Conservation (phyloP, 148 eudicot species). For the Camellia lanceoleosa region DNA sequence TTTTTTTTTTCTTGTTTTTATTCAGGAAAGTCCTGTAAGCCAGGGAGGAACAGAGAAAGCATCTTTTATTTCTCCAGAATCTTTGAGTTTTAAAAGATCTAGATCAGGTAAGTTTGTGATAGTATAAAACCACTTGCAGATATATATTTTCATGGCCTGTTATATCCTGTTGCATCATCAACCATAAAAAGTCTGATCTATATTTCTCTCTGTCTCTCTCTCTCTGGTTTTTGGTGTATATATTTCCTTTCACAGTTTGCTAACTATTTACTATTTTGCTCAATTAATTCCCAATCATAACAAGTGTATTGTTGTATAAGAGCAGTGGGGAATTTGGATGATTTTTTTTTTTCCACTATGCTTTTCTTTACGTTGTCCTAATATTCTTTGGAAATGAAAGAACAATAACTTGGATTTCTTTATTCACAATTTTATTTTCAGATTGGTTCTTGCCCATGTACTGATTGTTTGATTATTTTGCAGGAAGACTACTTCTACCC, state of each 20-base stretch:
- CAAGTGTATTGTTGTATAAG: neutral
- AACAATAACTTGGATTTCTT: neutral
- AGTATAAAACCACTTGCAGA: neutral
- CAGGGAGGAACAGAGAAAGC: conserved; percentile 14
- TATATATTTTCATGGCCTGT: neutral
- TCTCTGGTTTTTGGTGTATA: neutral
- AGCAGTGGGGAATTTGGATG: neutral
- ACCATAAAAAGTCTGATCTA: neutral
- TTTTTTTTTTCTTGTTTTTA: neutral
- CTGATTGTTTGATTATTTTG: conserved; percentile 13
- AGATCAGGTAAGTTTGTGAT: conserved; percentile 39
- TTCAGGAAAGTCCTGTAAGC: conserved; percentile 26
- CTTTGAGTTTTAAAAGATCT: conserved; percentile 34
- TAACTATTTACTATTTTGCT: too few relatives aligned
- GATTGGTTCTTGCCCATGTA: conserved; percentile 1
- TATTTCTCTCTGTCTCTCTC: neutral
- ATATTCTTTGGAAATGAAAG: neutral
- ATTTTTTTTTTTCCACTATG: neutral
- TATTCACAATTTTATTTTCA: neutral
- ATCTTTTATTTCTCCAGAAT: conserved; percentile 25
- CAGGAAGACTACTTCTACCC: conserved; percentile 48
- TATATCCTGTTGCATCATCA: neutral
- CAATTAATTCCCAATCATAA: neutral
- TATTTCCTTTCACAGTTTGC: neutral
- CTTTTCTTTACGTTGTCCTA: neutral